Evolutionary conservation across 2,329 filamentous ascomycete genomes (phyloP), one percentile per base, ranked within the genome.

Genomic region (Chalaropsis ovoidea): DNA sequence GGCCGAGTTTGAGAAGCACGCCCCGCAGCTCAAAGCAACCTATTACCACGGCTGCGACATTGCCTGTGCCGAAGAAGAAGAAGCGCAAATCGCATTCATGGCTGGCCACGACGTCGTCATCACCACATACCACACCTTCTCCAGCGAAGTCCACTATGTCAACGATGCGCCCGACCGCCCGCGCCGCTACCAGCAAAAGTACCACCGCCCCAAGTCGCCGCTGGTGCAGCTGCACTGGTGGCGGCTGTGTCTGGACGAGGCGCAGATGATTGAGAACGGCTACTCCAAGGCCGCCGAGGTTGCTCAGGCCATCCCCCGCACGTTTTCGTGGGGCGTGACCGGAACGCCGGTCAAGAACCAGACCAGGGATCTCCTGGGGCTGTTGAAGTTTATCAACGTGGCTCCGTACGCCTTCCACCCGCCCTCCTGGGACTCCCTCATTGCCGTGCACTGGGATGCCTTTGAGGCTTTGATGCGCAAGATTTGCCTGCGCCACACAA

Each of bases 211-310:
- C 2, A 86, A 80, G 63, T 94, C 90, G 3, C 92, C 92, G 0
- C 78, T 97, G 6, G 85, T 92, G 10, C 83, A 88, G 69, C 83
- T 96, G 19, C 84, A 81, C 0, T 97, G 90, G 91, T 96, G 91
- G 90, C 82, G 93, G 52, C 83, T 95, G 1, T 86, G 85, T 64
- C 79, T 88, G 0, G 86, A 88, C 67, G 91, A 86, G 77, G 86
- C 93, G 0, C 94, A 99, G 72, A 95, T 96, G 88, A 86, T 97
- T 52, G 93, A 97, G 73, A 93, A 84, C 69, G 90, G 91, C 42
- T 86, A 95, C 3, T 92, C 85, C 70, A 86, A 90, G 70, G 89
- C 93, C 35, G 92, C 94, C 0, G 83, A 81, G 60, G 85, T 96
- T 15, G 91, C 91, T 43, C 84, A 86, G 49, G 78, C 87, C 31